These are phyloP conservation scores for Flaveria linearis DNA, from an alignment of 129 eudicot genomes.

Conservation along the genomic window DNA sequence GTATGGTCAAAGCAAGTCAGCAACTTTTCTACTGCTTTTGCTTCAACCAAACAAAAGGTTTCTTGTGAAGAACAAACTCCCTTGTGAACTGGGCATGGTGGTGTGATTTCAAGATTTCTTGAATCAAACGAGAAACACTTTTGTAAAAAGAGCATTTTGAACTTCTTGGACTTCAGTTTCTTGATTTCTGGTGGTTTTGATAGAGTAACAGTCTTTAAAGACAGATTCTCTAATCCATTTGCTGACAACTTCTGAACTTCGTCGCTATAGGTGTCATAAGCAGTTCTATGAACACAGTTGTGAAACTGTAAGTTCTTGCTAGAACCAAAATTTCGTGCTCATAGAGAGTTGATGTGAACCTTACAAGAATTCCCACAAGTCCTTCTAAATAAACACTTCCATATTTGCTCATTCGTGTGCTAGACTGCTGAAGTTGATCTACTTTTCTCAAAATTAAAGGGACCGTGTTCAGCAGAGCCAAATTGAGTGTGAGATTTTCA, in stretches of 20 bases:
- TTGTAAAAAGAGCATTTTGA: constrained; percentile 28
- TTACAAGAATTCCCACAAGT: constrained; percentile 66
- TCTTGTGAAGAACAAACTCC: constrained; percentile 57
- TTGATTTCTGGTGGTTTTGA: constrained; percentile 39
- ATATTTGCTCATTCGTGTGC: constrained; percentile 55
- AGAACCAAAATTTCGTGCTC: constrained; percentile 52
- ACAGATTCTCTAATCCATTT: constrained; percentile 57
- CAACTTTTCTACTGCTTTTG: constrained; percentile 59
- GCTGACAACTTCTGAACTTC: constrained; percentile 69
- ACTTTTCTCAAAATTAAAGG: constrained; percentile 45
- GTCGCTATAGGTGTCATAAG: constrained; percentile 55
- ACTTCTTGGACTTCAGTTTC: constrained; percentile 17
- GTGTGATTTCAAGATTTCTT: constrained; percentile 23
- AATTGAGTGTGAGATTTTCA: constrained; percentile 56
- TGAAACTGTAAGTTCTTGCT: constrained; percentile 48
- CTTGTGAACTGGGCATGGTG: constrained; percentile 52
- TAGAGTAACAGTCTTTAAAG: constrained; percentile 50
- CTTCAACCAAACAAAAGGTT: constrained; percentile 53
- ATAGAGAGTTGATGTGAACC: constrained; percentile 63
- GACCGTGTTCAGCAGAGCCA: constrained; percentile 43
- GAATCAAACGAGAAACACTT: constrained; percentile 39
- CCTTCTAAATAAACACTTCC: constrained; percentile 63
- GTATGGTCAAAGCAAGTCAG: constrained; percentile 35
- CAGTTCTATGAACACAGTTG: constrained; percentile 54
- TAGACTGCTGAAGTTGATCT: constrained; percentile 41